A percentile compares a stretch with the other conserved stretches of the same genome.
Evolutionary conservation across 1,139 yeast genomes (phyloP).

Genomic region (Sporopachydermia cereana): DNA sequence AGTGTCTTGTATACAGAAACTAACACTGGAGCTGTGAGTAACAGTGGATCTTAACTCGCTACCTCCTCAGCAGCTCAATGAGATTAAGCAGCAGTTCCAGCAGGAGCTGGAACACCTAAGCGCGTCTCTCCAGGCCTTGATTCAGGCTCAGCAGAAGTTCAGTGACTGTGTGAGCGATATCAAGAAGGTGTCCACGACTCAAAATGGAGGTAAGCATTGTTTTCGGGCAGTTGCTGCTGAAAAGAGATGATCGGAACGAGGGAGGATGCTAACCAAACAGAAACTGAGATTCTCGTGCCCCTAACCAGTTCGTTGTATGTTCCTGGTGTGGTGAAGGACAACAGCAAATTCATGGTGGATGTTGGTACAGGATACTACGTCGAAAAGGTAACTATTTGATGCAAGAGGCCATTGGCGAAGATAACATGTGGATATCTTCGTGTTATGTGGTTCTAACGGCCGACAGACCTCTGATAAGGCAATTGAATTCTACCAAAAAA

Average conservation of each 20-base stretch:
- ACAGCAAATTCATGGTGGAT: constrained; percentile 72
- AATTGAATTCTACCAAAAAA: constrained; percentile 56
- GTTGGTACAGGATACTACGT: constrained; percentile 95
- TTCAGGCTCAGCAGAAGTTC: constrained; percentile 74
- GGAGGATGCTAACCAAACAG: constrained; percentile 10
- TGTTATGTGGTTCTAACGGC: neutral
- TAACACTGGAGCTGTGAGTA: too few species aligned
- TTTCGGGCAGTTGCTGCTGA: neutral
- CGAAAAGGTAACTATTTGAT: constrained; percentile 40
- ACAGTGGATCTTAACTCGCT: constrained; percentile 48
- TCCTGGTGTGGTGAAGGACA: constrained; percentile 63
- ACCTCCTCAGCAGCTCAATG: constrained; percentile 73
- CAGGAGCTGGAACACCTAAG: constrained; percentile 79
- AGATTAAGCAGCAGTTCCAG: constrained; percentile 74
- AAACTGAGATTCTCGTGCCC: constrained; percentile 62
- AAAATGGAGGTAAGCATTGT: constrained; percentile 22
- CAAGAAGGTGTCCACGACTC: constrained; percentile 38
- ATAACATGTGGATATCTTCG: constrained; percentile 6
- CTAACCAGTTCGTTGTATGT: constrained; percentile 81
- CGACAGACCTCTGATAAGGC: constrained; percentile 44
- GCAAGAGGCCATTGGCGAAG: too few species aligned
- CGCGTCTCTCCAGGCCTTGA: constrained; percentile 73
- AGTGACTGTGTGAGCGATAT: constrained; percentile 71
- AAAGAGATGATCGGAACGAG: neutral
- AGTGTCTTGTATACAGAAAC: too few species aligned